phyloP scores from a whole-genome alignment of 2,329 filamentous ascomycete genomes.

The Verticillium nonalfalfae region DNA sequence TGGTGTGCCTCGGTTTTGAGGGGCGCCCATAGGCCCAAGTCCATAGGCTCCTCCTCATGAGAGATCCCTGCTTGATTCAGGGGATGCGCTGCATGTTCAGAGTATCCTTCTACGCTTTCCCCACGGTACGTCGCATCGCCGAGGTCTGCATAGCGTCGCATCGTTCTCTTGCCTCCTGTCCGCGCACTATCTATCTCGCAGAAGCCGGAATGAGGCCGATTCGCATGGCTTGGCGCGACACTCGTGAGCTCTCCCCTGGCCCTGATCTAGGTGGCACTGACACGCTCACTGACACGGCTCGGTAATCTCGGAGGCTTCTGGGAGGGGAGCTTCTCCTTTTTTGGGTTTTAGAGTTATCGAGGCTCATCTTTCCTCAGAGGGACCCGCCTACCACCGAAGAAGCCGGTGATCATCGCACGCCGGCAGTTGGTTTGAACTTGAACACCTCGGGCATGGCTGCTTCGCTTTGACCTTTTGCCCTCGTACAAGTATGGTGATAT shows the following conservation, averaged over 20 bases:
- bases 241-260: not conserved
- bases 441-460: no score
- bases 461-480: no score
- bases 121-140: not conserved
- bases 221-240: not conserved
- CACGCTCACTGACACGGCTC: not conserved
- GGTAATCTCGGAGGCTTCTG: not conserved
- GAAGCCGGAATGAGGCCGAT: not conserved
- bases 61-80: not conserved
- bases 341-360: no score
- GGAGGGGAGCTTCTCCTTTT: no score
- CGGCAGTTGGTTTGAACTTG: no score
- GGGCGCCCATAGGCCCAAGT: not conserved
- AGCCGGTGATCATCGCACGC: no score
- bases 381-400: no score
- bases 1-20: not conserved
- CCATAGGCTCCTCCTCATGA: no score
- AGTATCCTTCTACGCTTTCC: not conserved
- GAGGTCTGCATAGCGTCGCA: not conserved
- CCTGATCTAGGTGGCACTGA: not conserved
- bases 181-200: not conserved
- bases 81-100: not conserved
- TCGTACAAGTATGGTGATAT: no score
- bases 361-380: no score
- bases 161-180: not conserved